Evolutionary conservation across 2,329 filamentous ascomycete species (phyloP), one percentile per base, ranked within the genome.

Genomic region (Mycosphaerelloides madeirae): DNA sequence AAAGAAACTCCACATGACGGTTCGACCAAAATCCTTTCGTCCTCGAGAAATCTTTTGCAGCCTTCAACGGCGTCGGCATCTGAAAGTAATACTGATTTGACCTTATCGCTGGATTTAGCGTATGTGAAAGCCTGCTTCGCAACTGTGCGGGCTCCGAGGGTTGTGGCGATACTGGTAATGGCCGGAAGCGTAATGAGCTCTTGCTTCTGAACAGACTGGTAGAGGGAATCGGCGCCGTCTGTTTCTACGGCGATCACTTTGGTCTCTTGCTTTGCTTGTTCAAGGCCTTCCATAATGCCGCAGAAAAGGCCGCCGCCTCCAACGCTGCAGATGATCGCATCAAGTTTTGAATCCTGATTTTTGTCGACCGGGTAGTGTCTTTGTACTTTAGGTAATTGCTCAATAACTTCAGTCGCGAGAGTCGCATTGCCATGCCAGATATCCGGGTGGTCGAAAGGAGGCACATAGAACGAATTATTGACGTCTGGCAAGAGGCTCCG

Each of bases 1-100:
- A 95, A 68, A 41, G 84, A 85, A 5, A 91, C 88, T 1, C 90
- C 89, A 63, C 91, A 96, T 0, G 89, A 82, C 29, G 84, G 73
- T 70, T 97, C 91, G 3, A 95, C 87, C 45, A 95, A 71, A 44
- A 91, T 69, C 19, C 85, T 72, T 56, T 90, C 86, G 49, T 95
- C 88, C 53, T 96, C 85, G 8, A 87, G 83, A 50, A 96, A 82
- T 18, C 79, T 74, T 58, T 84, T 81, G 42, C 84, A 85, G 2
- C 83, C 89, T 67, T 83, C 78, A 15, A 86, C 87, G 0, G 91
- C 90, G 59, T 93, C 86, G 3, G 80, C 81, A 57, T 94, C 87
- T 2, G 74, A 75, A 7, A 93, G 71, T 0, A 88, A 83, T 2
- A 78, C 68, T 50, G 76, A 81, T 29, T 73, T 72, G 18, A 84